Conservation (phyloP, 2,329 filamentous ascomycete species). For the Alternaria viburni region DNA sequence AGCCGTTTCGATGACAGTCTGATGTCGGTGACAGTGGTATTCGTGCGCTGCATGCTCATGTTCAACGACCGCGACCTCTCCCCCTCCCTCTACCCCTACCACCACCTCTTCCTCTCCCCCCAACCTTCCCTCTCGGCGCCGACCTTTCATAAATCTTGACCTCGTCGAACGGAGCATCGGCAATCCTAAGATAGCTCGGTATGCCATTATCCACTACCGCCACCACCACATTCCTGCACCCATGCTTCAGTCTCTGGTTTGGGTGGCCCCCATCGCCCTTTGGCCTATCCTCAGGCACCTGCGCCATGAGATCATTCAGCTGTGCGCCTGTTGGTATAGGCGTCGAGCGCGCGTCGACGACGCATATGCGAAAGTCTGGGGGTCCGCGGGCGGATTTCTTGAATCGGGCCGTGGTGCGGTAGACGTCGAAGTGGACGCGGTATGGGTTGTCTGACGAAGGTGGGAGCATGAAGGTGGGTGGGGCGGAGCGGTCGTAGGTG, state of each 20-base stretch:
- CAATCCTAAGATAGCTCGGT: conserved; percentile 83
- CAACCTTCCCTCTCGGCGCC: conserved; percentile 45
- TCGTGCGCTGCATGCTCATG: rapidly evolving
- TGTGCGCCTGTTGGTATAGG: conserved; percentile 75
- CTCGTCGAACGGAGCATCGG: conserved; percentile 75
- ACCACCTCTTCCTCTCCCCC: conserved; percentile 44
- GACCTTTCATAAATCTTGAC: conserved; percentile 70
- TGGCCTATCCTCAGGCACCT: conserved; percentile 72
- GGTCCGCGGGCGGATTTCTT: conserved; percentile 78
- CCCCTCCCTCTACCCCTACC: conserved; percentile 43
- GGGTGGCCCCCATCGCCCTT: conserved; percentile 58
- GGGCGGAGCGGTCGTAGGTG: conserved; percentile 66
- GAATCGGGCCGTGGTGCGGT: conserved; percentile 72
- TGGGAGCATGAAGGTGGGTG: conserved; percentile 43
- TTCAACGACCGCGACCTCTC: conserved; percentile 10
- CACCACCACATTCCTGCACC: conserved; percentile 80
- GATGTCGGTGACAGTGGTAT: neutral
- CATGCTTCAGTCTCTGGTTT: conserved; percentile 83
- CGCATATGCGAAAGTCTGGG: conserved; percentile 84
- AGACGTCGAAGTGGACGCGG: conserved; percentile 79
- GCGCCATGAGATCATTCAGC: conserved; percentile 72
- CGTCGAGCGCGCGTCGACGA: conserved; percentile 77
- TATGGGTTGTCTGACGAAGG: conserved; percentile 61
- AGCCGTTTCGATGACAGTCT: rapidly evolving
- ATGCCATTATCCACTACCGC: conserved; percentile 90